Percentiles rank a stretch among this genome's conserved stretches.
These are phyloP conservation scores for Asterophora lycoperdoides DNA, from an alignment of 768 basidiomycete species.

Conservation along the genomic window DNA sequence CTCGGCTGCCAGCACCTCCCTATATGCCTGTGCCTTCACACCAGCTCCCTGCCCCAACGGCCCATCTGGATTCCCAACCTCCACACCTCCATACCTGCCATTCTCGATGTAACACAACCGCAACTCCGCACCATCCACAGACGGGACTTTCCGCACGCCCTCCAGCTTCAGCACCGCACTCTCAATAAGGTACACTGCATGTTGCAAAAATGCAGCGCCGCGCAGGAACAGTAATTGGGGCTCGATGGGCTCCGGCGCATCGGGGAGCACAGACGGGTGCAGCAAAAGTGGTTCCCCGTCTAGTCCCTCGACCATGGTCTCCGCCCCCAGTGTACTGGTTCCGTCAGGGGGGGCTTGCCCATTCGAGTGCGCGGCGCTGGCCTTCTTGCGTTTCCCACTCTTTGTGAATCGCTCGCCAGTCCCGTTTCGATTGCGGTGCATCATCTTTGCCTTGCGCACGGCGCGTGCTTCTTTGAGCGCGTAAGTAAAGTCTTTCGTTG, in stretches of 20 bases:
- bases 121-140: constrained; percentile 69
- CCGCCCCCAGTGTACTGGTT: constrained; percentile 43
- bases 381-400: constrained; percentile 54
- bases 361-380: constrained; percentile 37
- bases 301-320: constrained; percentile 41
- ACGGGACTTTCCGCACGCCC: constrained; percentile 52
- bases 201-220: constrained; percentile 78
- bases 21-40: constrained; percentile 62
- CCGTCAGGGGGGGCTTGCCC: constrained; percentile 70
- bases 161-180: constrained; percentile 67
- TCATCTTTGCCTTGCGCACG: constrained; percentile 57
- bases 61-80: constrained; percentile 78
- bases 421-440: constrained; percentile 43
- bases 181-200: constrained; percentile 74
- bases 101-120: constrained; percentile 73
- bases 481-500: constrained; percentile 76
- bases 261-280: constrained; percentile 72
- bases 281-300: constrained; percentile 49
- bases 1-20: constrained; percentile 48
- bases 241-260: constrained; percentile 85
- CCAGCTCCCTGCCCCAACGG: constrained; percentile 60
- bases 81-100: constrained; percentile 79
- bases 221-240: constrained; percentile 80
- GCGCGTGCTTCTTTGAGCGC: constrained; percentile 76
- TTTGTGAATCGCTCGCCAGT: constrained; percentile 33